phyloP scores from a whole-genome alignment of 192 early-diverging fungal species.

The Coemansia sp. region DNA sequence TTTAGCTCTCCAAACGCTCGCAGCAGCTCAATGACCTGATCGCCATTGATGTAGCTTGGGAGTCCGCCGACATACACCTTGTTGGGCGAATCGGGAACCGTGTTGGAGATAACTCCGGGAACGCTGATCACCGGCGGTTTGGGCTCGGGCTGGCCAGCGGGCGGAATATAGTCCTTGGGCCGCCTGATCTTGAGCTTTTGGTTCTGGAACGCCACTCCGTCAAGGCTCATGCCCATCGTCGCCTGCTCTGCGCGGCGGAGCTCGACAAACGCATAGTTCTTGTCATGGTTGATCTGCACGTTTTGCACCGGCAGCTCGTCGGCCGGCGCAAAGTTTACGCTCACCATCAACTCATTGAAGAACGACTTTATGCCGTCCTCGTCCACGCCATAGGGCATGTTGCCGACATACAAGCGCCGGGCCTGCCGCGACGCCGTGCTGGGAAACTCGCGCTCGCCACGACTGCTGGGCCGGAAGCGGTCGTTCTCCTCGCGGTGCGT shows the following conservation, averaged over 20 bases:
- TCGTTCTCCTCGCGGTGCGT: slow-evolving; percentile 59
- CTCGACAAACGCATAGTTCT: slow-evolving; percentile 97
- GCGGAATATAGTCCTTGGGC: slow-evolving; percentile 89
- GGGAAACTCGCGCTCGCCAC: slow-evolving; percentile 47
- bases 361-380: slow-evolving; percentile 77
- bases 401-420: slow-evolving; percentile 89
- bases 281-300: slow-evolving; percentile 92
- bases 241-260: slow-evolving; percentile 90
- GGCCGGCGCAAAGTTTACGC: slow-evolving; percentile 72
- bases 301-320: slow-evolving; percentile 72
- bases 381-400: slow-evolving; percentile 77
- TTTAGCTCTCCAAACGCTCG: slow-evolving; percentile 92
- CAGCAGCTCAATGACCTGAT: slow-evolving; percentile 93
- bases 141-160: slow-evolving; percentile 60
- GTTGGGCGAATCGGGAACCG: slow-evolving; percentile 88
- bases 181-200: slow-evolving; percentile 88
- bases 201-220: slow-evolving; percentile 85
- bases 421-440: slow-evolving; percentile 71
- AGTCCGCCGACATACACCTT: slow-evolving; percentile 96
- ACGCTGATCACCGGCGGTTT: slow-evolving; percentile 66
- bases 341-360: slow-evolving; percentile 86
- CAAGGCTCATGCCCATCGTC: slow-evolving; percentile 89
- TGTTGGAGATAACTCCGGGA: slow-evolving; percentile 83
- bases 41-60: slow-evolving; percentile 85
- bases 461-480: slow-evolving; percentile 46